A percentile compares a stretch with the other conserved stretches of the same genome.
Evolutionary conservation across 2,329 filamentous ascomycete species (phyloP).

Genomic region (Leptographium flavum): DNA sequence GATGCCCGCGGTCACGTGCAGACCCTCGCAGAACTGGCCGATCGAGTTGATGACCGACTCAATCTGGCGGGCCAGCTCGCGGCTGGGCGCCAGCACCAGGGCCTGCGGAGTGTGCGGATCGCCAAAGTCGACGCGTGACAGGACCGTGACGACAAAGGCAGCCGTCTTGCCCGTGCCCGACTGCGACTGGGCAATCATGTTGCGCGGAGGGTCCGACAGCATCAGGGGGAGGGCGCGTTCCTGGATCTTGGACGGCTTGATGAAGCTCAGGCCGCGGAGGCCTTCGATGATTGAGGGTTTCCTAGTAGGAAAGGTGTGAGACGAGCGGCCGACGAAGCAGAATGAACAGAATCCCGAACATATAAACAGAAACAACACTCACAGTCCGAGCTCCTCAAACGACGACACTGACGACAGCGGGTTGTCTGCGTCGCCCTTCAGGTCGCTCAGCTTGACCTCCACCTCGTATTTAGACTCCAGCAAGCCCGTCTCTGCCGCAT

Average conservation of each 20-base stretch:
- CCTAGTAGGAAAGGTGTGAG: constrained; percentile 10
- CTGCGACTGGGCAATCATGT: constrained; percentile 98
- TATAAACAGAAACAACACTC: constrained; percentile 21
- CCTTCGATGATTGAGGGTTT: constrained; percentile 60
- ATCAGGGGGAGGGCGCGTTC: constrained; percentile 86
- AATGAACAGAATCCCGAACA: not conserved
- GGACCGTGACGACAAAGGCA: constrained; percentile 84
- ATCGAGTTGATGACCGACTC: constrained; percentile 71
- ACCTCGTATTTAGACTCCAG: constrained; percentile 73
- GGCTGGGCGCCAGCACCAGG: constrained; percentile 77
- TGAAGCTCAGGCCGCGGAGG: constrained; percentile 69
- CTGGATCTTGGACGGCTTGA: constrained; percentile 95
- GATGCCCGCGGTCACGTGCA: constrained; percentile 70
- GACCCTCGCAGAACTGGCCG: constrained; percentile 65
- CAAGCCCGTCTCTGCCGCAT: constrained; percentile 34
- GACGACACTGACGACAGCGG: constrained; percentile 73
- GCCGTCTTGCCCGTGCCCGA: constrained; percentile 97
- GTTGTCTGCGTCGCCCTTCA: constrained; percentile 74
- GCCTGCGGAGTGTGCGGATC: constrained; percentile 64
- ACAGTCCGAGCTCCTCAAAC: constrained; percentile 81
- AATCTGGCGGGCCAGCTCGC: constrained; percentile 91
- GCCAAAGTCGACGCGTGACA: constrained; percentile 69
- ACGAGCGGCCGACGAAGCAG: constrained; percentile 8
- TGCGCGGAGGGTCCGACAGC: constrained; percentile 69
- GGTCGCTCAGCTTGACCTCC: constrained; percentile 79